Base-by-base conservation (phyloP, 1,284 basidiomycete species). In the Cutaneotrichosporon mucoides region DNA sequence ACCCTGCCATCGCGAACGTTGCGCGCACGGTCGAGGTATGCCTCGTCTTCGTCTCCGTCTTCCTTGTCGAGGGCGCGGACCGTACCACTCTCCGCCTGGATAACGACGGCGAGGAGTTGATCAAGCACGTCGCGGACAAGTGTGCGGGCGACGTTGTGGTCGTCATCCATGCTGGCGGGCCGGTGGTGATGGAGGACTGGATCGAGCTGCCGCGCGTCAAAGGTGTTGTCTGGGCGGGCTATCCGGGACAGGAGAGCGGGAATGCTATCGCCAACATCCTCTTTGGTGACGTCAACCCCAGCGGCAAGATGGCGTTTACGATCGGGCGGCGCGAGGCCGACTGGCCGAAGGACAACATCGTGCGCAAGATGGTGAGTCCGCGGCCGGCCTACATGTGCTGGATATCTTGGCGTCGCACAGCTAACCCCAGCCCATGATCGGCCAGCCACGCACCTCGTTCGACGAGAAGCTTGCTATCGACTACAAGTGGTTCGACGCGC, bases 191-290 rank as follows among this genome's bases (percentile, higher is more conserved):
- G 13, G 75, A 76, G 61, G 71, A 75, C 53, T 76, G 75, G 75
- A 71, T 78, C 41, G 68, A 75, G 38, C 65, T 73, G 36, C 73
- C 75, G 1, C 78, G 83, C 35, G 87, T 88, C 3, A 81, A 85
- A n/a, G 83, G 84, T 6, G 82, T 92, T 53, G 78, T 92, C 7
- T 88, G 90, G 65, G 83, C 87, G 2, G 90, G 89, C 83, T 90
- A 91, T 69, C 84, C 90, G 50, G 90, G 69, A 1, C 71, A 74
- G 60, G 73, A 72, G 71, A 76, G 65, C 56, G 78, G 90, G 0
- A 86, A 88, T 57, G 88, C 88, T 11, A 86, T 92, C 54, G 87
- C 86, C 2, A 88, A 90, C 65, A 84, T 92, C 6, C 76, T 92
- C 2, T 86, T 88, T 58, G 90, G 90, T 40, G 85, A 85, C 68